Evolutionary conservation across 352 stramenopile genomes (phyloP).

Genomic region (Pythium myriotylum): DNA sequence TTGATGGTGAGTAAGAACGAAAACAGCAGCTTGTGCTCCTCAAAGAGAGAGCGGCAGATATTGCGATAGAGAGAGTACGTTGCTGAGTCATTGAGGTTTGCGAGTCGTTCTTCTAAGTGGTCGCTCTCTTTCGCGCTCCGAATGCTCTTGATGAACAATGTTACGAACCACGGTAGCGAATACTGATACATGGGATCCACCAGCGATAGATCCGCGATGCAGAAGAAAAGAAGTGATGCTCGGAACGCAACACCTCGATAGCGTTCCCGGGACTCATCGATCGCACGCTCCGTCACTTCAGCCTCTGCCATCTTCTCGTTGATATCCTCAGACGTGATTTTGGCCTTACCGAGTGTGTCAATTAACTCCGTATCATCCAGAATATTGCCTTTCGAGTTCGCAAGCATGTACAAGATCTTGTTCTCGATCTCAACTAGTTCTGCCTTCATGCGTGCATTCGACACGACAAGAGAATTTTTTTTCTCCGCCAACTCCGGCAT

Average conservation of each 20-base stretch:
- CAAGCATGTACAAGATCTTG: conserved; percentile 93
- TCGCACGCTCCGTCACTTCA: conserved; percentile 91
- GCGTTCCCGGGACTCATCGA: conserved; percentile 88
- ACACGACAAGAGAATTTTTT: conserved; percentile 93
- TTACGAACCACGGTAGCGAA: conserved; percentile 92
- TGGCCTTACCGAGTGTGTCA: conserved; percentile 90
- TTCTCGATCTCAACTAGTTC: conserved; percentile 94
- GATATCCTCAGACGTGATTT: conserved; percentile 92
- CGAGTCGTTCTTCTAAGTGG: conserved; percentile 80
- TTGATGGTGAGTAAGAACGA: conserved; percentile 93
- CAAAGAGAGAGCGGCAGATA: conserved; percentile 93
- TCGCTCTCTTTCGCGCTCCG: conserved; percentile 80
- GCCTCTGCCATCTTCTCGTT: conserved; percentile 93
- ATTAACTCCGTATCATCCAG: conserved; percentile 93
- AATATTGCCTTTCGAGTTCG: conserved; percentile 93
- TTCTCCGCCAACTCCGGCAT: conserved; percentile 94
- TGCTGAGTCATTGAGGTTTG: conserved; percentile 90
- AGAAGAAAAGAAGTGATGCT: conserved; percentile 92
- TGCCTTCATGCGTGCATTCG: conserved; percentile 91
- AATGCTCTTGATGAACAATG: conserved; percentile 91
- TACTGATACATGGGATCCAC: conserved; percentile 96
- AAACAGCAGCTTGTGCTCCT: conserved; percentile 94
- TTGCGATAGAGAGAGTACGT: conserved; percentile 95
- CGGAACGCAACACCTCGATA: conserved; percentile 91
- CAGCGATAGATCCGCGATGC: conserved; percentile 88